These are phyloP conservation scores for Xylariales sp. DNA, from an alignment of 2,329 filamentous ascomycete genomes.

Conservation along the genomic window DNA sequence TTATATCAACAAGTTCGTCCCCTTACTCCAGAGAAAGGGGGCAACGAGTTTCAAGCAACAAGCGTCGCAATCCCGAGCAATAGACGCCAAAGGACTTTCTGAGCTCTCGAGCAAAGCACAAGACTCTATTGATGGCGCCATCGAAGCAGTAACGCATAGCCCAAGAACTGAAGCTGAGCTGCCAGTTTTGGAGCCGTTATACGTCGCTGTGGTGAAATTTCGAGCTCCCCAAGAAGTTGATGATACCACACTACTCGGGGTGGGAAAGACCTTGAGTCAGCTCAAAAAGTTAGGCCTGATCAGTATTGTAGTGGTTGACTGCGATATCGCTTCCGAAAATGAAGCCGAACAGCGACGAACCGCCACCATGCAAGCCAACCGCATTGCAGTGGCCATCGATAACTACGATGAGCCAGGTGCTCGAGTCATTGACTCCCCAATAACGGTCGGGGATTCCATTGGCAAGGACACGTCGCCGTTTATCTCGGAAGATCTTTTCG, in stretches of 20 bases:
- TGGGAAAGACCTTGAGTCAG: slow-evolving; percentile 80
- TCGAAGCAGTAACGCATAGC: slow-evolving; percentile 6
- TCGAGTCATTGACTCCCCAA: slow-evolving; percentile 58
- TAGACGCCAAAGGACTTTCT: slow-evolving; percentile 12
- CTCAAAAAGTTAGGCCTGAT: slow-evolving; percentile 76
- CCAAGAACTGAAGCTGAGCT: slow-evolving; percentile 38
- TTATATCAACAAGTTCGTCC: slow-evolving; percentile 79
- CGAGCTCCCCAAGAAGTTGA: slow-evolving; percentile 67
- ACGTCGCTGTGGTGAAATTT: slow-evolving; percentile 84
- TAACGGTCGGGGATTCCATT: slow-evolving; percentile 30
- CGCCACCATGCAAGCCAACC: slow-evolving; percentile 61
- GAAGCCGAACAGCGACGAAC: slow-evolving; percentile 34
- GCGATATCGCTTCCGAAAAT: slow-evolving; percentile 35
- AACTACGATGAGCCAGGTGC: slow-evolving; percentile 63
- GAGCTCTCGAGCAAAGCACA: slow-evolving; percentile 2
- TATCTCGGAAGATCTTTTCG: slow-evolving; percentile 29
- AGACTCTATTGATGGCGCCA: slow-evolving; percentile 6
- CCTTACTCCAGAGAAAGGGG: slow-evolving; percentile 27
- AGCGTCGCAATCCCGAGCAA: slow-evolving; percentile 19
- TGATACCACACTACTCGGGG: slow-evolving; percentile 63
- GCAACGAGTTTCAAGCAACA: slow-evolving; percentile 28
- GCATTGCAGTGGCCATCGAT: slow-evolving; percentile 72
- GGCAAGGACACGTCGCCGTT: slow-evolving; percentile 25
- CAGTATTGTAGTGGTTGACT: slow-evolving; percentile 80
- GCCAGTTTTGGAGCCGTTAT: slow-evolving; percentile 36